These are phyloP conservation scores for Trifolium fragiferum DNA, from an alignment of 306 rosid species.

Conservation along the genomic window DNA sequence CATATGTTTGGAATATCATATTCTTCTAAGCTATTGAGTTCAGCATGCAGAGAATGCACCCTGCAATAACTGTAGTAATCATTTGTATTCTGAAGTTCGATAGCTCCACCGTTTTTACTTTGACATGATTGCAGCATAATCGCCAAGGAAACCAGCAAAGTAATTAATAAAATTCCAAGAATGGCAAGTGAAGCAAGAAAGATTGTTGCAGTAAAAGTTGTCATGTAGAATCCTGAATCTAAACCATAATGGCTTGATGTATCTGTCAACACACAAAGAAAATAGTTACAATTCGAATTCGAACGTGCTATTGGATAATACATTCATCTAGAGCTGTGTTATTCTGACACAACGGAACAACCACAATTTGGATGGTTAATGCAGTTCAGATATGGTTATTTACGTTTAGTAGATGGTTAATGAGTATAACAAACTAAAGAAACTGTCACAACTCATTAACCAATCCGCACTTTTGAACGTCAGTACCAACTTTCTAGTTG, in stretches of 20 bases:
- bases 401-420: too few relatives aligned
- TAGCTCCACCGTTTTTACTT: constrained; percentile 57
- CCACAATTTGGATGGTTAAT: too few relatives aligned
- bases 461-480: too few relatives aligned
- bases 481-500: too few relatives aligned
- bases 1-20: constrained; percentile 61
- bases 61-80: constrained; percentile 63
- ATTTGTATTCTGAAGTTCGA: constrained; percentile 49
- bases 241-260: constrained; percentile 59
- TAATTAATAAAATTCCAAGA: constrained; percentile 61
- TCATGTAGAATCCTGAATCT: constrained; percentile 84
- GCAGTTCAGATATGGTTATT: too few relatives aligned
- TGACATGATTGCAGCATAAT: constrained; percentile 86
- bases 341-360: too few relatives aligned
- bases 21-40: constrained; percentile 67
- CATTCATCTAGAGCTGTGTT: too few relatives aligned
- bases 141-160: constrained; percentile 64
- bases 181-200: constrained; percentile 65
- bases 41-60: constrained; percentile 58
- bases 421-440: too few relatives aligned
- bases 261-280: constrained; percentile 57
- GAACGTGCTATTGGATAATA: neutral
- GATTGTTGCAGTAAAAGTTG: constrained; percentile 67
- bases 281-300: neutral
- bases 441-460: too few relatives aligned